Base-by-base conservation (phyloP, 2,329 filamentous ascomycete species). In the Penicillium italicum region DNA sequence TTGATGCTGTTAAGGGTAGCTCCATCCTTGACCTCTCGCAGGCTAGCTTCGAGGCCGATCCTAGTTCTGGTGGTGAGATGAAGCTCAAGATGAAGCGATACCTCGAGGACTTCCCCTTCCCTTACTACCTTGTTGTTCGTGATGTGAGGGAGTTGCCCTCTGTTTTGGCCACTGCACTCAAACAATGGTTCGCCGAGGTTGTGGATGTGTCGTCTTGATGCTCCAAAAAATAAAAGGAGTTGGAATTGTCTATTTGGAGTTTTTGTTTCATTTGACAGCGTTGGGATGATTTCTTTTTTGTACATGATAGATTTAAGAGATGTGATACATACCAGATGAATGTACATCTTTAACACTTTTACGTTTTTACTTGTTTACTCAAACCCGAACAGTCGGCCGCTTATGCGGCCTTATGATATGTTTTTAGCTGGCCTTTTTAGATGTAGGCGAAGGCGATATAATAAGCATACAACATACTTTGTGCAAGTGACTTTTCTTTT, bases 31-130 rank as follows among this genome's bases (percentile, higher is more conserved):
- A 97, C 71, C 80, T 97, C 66, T 91, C 91, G 72, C 88, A 91
- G 74, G 93, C 91, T 36, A 85, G 85, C 69, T 97, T 97, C 69
- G 83, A 88, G 61, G 83, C 82, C 56, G 86, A 90, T 68, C 79
- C 74, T 59, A 77, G 66, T 74, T 83, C 73, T 76, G 66, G 69
- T 76, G 86, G 78, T 58, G 82, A 85, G 67, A 80, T 80, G 73
- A 80, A 80, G 70, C 84, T 97, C 53, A 87, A 88, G 66, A 91
- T 95, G 73, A 88, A 91, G 78, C 85, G 90, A 67, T 99, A 99
- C 72, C 82, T 99, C 65, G 95, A 99, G 72, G 88, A 86, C 8
- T 99, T 99, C 74, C 94, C 95, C 0, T 99, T 99, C 77, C 86
- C 89, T 72, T 99, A 97, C 77, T 99, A 97, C 72, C 77, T 99